These are phyloP conservation scores for Termitomyces sp. DNA, from an alignment of 768 basidiomycete genomes.

Conservation along the genomic window DNA sequence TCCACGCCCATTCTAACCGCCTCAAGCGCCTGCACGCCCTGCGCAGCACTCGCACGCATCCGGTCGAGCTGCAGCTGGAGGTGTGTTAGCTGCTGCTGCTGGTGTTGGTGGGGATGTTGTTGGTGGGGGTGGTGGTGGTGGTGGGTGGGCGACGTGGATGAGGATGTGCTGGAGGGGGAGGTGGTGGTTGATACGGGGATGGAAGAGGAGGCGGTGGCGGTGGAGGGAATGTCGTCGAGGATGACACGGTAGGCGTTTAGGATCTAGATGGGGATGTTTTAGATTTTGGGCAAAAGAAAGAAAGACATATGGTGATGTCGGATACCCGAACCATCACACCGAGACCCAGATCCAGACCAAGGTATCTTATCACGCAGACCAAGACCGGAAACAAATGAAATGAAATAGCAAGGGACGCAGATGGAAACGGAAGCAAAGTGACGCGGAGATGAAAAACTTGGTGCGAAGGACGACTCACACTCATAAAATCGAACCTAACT, in stretches of 20 bases:
- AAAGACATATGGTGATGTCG: too few relatives aligned
- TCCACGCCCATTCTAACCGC: background rate
- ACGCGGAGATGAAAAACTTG: too few relatives aligned
- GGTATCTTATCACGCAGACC: background rate
- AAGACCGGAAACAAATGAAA: too few relatives aligned
- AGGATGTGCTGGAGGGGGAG: background rate
- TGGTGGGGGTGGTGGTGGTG: too few relatives aligned
- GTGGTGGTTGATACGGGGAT: too few relatives aligned
- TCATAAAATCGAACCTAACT: background rate
- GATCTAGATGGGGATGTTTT: background rate
- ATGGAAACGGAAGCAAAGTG: too few relatives aligned
- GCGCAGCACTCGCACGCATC: background rate
- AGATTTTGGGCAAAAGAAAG: too few relatives aligned
- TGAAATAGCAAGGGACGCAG: too few relatives aligned
- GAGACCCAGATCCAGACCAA: background rate
- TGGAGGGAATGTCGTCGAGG: background rate
- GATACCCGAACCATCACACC: too few relatives aligned
- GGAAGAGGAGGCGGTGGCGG: too few relatives aligned
- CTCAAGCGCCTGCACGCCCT: background rate
- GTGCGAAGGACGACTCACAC: background rate
- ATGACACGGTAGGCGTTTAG: background rate
- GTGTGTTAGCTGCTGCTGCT: too few relatives aligned
- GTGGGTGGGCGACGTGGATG: background rate
- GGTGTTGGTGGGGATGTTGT: too few relatives aligned
- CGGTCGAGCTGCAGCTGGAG: background rate